Percentiles rank a stretch among this genome's conserved stretches.
phyloP scores from a whole-genome alignment of 768 basidiomycete species.

The Boletus insuetus region DNA sequence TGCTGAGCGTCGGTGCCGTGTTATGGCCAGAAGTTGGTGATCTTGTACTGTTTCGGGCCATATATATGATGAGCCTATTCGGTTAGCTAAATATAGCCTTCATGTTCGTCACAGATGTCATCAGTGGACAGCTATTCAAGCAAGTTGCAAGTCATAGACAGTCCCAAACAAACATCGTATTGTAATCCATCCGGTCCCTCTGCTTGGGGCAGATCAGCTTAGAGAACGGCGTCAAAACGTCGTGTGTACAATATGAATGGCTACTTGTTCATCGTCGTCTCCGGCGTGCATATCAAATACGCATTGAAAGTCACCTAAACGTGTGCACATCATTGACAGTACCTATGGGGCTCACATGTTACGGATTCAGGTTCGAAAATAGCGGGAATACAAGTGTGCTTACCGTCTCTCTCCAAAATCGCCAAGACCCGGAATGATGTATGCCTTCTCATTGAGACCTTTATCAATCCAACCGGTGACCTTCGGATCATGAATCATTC shows the following conservation, averaged over 20 bases:
- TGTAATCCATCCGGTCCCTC: not conserved
- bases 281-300: too few relatives aligned
- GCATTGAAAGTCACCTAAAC: too few relatives aligned
- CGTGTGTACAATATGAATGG: not conserved
- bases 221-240: not conserved
- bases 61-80: constrained; percentile 5
- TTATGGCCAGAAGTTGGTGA: constrained; percentile 12
- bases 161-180: not conserved
- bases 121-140: constrained; percentile 9
- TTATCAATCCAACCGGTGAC: constrained; percentile 96
- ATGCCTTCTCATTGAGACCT: constrained; percentile 87
- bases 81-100: not conserved
- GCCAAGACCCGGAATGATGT: constrained; percentile 93
- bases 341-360: constrained; percentile 10
- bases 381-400: not conserved
- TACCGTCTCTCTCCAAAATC: constrained; percentile 93
- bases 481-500: constrained; percentile 34
- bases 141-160: not conserved
- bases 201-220: too few relatives aligned
- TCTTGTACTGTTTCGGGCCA: constrained; percentile 15
- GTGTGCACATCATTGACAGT: constrained; percentile 18
- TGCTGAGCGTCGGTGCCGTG: constrained; percentile 7
- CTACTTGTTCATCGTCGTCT: not conserved
- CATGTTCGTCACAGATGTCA: constrained; percentile 6
- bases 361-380: not conserved